Evolutionary conservation across 1,139 yeast genomes (phyloP), one percentile per base, ranked within the genome.

Genomic region (Saccharomycopsis hybrid): DNA sequence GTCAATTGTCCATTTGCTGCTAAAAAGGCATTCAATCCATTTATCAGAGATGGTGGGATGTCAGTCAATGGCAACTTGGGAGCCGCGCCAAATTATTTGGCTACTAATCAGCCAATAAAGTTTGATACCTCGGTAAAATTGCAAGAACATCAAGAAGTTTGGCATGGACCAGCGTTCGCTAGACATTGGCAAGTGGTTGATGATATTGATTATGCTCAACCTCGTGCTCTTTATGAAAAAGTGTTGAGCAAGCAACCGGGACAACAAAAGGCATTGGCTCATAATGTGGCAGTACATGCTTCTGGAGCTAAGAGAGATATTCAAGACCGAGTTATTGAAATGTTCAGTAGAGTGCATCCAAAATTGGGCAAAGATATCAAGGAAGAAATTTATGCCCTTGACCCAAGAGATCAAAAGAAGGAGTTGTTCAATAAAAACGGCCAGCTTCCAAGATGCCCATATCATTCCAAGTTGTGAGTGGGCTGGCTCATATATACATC

Each of bases 11-110:
- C 85, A 54, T 69, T 65, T 52, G 72, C 72, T 2, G 59, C 66
- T n/a, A 18, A 18, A 18, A 63, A 62, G 48, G 65, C 65, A 29
- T 72, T 85, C 78, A 70, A 78, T 70, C 85, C 86, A 56, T 74
- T 78, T 67, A 78, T 82, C 64, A 82, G 97, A 68, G 97, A 89
- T 65, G 97, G 97, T 65, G 75, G 80, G 48, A 84, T 87, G 94
- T 70, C 69, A 55, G 88, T 87, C 51, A 81, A 85, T 65, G 92
- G 89, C 53, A 90, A 90, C 76, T 78, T 85, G 66, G 97, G 97
- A 48, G 66, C 80, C 52, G 77, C 78, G 61, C 96, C 97, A 64
- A 89, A 88, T 70, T 85, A 85, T 68, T 72, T 80, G 59, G 81
- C 82, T 49, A 72, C 83, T 39, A 70, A 83, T 49, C 65, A 66